Base-by-base conservation (phyloP, 1,284 basidiomycete species). In the Rhodotorula sp. region DNA sequence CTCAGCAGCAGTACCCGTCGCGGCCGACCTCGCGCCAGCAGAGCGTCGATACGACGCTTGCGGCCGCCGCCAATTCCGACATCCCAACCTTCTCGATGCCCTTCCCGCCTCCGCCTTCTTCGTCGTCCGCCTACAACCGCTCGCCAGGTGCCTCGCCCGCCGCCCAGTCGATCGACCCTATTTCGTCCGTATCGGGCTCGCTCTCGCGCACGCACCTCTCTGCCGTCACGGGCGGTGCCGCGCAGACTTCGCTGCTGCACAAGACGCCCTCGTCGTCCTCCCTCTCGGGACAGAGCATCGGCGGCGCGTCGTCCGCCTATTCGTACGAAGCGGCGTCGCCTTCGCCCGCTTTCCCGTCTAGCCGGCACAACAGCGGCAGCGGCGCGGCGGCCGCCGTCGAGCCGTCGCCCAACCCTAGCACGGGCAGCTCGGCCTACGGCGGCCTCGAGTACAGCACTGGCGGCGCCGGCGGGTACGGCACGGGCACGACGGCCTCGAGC, bases 381-480 rank as follows among this genome's bases (percentile, higher is more conserved):
- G 4, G 10, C 21, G 46, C 19, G 8, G 23, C 46, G 7, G 48
- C 23, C 60, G 41, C 45, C 1, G 17, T 55, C 44, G 62, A 55
- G 19, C 46, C 46, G 17, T 64, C 63, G 0, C 63, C 64, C 9
- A 41, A 59, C 49, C 64, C 55, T n/a, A 58, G 56, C 64, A 41
- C 25, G 23, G 16, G 34, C 17, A 27, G n/a, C n/a, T 60, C 58
- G 25, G 19, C 49, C 21, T n/a, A 50, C 55, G 55, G 55, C 44
- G 44, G 44, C 13, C 9, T 57, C 23, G 56, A 44, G 23, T 13
- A 48, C 46, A 19, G 46, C 34, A 34, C 34, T 34, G 34, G 34
- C 5, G 34, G 34, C 34, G 34, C 34, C 34, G 34, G 34, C 34
- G 34, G 34, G 34, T 34, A 34, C 34, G 34, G 34, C 34, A 34